These are phyloP conservation scores for Dichotomocladium elegans DNA, from an alignment of 371 early-diverging fungal genomes.

Conservation along the genomic window DNA sequence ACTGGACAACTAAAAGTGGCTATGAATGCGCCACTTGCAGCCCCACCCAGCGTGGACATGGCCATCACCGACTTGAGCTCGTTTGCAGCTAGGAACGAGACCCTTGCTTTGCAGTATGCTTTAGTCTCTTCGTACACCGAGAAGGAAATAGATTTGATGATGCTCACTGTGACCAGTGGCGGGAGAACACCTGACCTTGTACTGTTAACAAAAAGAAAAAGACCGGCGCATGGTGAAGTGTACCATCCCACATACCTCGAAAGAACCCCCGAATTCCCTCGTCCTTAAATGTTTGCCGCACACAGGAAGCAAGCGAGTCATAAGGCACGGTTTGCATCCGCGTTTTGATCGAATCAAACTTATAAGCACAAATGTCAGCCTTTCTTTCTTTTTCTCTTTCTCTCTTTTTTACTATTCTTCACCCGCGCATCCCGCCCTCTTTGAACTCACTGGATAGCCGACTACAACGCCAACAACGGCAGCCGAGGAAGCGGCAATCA, in stretches of 20 bases:
- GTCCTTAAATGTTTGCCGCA: conserved; percentile 59
- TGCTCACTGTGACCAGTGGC: conserved; percentile 72
- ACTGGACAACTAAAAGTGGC: conserved; percentile 67
- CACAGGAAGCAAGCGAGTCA: conserved; percentile 63
- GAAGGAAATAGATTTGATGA: conserved; percentile 74
- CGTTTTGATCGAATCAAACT: conserved; percentile 80
- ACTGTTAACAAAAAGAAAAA: neutral
- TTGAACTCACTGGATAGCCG: conserved; percentile 55
- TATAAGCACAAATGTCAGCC: neutral
- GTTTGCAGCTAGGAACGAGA: conserved; percentile 18
- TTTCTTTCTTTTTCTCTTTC: neutral
- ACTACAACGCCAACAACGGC: conserved; percentile 59
- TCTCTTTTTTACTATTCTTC: neutral
- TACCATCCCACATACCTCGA: conserved; percentile 41
- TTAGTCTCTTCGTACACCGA: conserved; percentile 70
- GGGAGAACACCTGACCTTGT: conserved; percentile 67
- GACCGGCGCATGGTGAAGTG: neutral
- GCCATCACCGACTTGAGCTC: conserved; percentile 44
- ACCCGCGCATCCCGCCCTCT: neutral
- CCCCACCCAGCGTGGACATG: conserved; percentile 59
- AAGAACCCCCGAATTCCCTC: conserved; percentile 76
- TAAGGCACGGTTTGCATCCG: conserved; percentile 80
- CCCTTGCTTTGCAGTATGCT: conserved; percentile 16
- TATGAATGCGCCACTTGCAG: conserved; percentile 61
- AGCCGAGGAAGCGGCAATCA: conserved; percentile 58